These are phyloP conservation scores for Xylaria castorea DNA, from an alignment of 495 filamentous ascomycete species.

Conservation along the genomic window DNA sequence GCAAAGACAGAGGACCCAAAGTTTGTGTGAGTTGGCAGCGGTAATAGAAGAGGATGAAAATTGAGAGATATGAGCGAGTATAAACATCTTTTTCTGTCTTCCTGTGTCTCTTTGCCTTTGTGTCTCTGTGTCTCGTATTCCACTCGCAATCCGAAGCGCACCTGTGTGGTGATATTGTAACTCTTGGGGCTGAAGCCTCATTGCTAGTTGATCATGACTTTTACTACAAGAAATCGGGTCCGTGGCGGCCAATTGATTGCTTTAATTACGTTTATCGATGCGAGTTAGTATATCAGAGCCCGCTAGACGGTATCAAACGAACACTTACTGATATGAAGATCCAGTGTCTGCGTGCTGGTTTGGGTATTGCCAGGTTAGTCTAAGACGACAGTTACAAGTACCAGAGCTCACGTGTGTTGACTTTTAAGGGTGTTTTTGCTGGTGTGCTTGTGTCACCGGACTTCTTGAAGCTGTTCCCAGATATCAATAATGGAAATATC, in stretches of 20 bases:
- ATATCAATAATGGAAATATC: conserved; percentile 32
- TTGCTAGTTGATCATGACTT: neutral
- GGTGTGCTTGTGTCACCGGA: conserved; percentile 46
- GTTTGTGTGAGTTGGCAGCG: conserved; percentile 8
- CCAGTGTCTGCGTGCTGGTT: conserved; percentile 39
- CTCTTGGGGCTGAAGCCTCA: neutral
- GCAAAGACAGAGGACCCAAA: neutral
- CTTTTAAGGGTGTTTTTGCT: conserved; percentile 45
- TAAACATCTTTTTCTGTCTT: neutral
- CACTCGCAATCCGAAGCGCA: neutral
- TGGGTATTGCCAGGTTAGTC: conserved; percentile 36
- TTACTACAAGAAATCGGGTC: neutral
- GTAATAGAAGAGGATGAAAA: neutral
- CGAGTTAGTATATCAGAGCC: conserved; percentile 26
- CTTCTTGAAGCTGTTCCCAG: conserved; percentile 38
- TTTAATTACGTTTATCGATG: conserved; percentile 40
- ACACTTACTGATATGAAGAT: conserved; percentile 6
- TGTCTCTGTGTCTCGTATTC: neutral
- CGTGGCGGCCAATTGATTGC: conserved; percentile 34
- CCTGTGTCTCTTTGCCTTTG: neutral
- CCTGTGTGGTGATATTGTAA: neutral
- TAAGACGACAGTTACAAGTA: neutral
- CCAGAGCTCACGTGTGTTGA: neutral
- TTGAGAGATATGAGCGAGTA: neutral
- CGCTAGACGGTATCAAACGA: neutral